Conservation (phyloP, 805 yeast genomes). For the Diddensiella caesifluorescens region DNA sequence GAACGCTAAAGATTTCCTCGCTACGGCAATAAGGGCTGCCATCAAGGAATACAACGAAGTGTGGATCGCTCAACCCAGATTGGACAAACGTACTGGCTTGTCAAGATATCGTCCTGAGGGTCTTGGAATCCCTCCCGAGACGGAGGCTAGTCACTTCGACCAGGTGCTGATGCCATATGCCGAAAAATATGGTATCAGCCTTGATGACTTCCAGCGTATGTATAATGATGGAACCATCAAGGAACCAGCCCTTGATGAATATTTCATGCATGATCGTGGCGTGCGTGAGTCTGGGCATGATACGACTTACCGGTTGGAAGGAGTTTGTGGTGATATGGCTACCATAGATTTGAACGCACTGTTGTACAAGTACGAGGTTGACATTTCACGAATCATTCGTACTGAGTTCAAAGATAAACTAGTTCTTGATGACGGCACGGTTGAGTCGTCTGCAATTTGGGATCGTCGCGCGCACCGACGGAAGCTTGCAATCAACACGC, state of each 20-base stretch:
- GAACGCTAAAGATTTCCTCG: constrained; percentile 53
- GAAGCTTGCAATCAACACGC: constrained; percentile 51
- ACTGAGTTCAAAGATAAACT: constrained; percentile 50
- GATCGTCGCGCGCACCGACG: constrained; percentile 49
- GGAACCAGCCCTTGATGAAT: constrained; percentile 83
- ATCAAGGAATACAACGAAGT: constrained; percentile 78
- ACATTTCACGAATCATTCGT: constrained; percentile 63
- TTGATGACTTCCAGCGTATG: constrained; percentile 59
- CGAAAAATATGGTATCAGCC: constrained; percentile 49
- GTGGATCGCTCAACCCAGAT: constrained; percentile 73
- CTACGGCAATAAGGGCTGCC: constrained; percentile 66
- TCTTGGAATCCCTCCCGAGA: constrained; percentile 92
- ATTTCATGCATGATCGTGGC: constrained; percentile 86
- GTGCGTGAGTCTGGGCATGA: constrained; percentile 97
- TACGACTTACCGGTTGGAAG: constrained; percentile 85
- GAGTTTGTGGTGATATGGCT: constrained; percentile 81
- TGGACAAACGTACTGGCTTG: constrained; percentile 67
- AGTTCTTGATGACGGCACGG: constrained; percentile 33
- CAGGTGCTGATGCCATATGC: constrained; percentile 65
- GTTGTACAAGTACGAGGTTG: constrained; percentile 83
- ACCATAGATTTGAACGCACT: constrained; percentile 85
- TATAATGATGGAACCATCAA: constrained; percentile 62
- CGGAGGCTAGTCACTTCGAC: constrained; percentile 84
- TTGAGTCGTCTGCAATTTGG: constrained; percentile 58
- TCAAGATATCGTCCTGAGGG: constrained; percentile 91